Evolutionary conservation across 1,139 yeast genomes (phyloP), one percentile per base, ranked within the genome.

Genomic region (Magnusiomyces sp.): DNA sequence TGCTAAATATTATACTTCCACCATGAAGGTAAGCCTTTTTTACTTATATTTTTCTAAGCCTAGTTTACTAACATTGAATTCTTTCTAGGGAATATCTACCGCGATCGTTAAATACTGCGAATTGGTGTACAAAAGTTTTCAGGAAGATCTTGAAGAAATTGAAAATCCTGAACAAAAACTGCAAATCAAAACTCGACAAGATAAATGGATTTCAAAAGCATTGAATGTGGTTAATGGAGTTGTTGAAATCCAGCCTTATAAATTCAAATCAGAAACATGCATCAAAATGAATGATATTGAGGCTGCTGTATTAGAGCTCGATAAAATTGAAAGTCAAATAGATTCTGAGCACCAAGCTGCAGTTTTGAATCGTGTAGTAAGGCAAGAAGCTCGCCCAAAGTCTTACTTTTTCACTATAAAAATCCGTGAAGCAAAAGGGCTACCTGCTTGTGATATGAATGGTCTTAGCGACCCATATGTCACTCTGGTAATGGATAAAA

Each of bases 271-370:
- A 2, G 72, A 75, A 49, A 81, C 92, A 0, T 87, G 95, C 65
- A 77, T 85, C n/a, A 82, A 84, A 20, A 70, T 88, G 50, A 86
- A 86, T 63, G 80, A 88, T 59, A 62, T 88, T 17, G 80, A 82
- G 5, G 76, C 80, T 17, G 77, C 85, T 69, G 73, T 79, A 65
- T 64, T 70, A 1, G 77, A 79, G 55, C 65, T 87, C 38, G 75
- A 78, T 48, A 75, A 72, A 48, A 65, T 88, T 43, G 95, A 86
- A 59, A 76, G 73, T 2, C 64, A 73, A 32, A 60, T 85, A 16
- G 80, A 83, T 54, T 81, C 92, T 0, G 90, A 83, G 53, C 60
- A 66, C 43, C 71, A 83, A 19, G 80, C 86, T 5, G 64, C 66
- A 3, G 65, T 76, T 0, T 71, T 83, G 13, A 64, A 64, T 2